phyloP scores from a whole-genome alignment of 768 basidiomycete genomes.

The Coprinopsis marcescibilis region DNA sequence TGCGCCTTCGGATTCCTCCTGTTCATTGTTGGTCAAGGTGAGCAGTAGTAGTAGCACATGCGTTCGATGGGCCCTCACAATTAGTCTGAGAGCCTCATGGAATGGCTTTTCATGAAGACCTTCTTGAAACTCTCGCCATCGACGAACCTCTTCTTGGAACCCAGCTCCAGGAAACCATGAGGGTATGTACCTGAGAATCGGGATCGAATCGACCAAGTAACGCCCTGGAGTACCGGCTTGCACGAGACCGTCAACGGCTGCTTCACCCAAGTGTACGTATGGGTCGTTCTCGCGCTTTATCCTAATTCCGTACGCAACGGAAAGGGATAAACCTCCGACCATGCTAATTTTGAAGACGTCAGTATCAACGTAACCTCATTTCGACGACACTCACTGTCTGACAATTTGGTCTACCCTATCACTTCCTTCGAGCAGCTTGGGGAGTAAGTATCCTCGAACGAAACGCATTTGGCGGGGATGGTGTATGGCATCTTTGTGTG shows the following conservation, averaged over 20 bases:
- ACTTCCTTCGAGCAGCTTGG: not conserved
- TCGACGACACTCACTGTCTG: not conserved
- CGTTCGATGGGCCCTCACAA: too few relatives aligned
- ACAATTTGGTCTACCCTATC: not conserved
- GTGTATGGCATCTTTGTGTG: not conserved
- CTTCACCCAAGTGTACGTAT: constrained; percentile 21
- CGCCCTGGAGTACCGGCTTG: constrained; percentile 20
- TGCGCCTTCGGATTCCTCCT: too few relatives aligned
- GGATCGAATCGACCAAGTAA: constrained; percentile 28
- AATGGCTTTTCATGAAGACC: too few relatives aligned
- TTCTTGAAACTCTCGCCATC: too few relatives aligned
- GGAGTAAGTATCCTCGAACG: not conserved
- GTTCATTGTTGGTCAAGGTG: too few relatives aligned
- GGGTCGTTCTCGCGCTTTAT: not conserved
- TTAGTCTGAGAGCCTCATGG: too few relatives aligned
- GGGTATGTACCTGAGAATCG: constrained; percentile 34
- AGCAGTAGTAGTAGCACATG: too few relatives aligned
- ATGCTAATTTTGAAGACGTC: not conserved
- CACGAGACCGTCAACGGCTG: constrained; percentile 15
- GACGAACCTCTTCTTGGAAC: too few relatives aligned
- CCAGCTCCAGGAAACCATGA: constrained; percentile 43
- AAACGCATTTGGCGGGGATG: constrained; percentile 1
- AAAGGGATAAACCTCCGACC: constrained; percentile 5
- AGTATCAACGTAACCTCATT: not conserved
- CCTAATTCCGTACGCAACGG: constrained; percentile 9